Evolutionary conservation across 2,329 filamentous ascomycete species (phyloP), one percentile per base, ranked within the genome.

Genomic region (Diaporthe citri): DNA sequence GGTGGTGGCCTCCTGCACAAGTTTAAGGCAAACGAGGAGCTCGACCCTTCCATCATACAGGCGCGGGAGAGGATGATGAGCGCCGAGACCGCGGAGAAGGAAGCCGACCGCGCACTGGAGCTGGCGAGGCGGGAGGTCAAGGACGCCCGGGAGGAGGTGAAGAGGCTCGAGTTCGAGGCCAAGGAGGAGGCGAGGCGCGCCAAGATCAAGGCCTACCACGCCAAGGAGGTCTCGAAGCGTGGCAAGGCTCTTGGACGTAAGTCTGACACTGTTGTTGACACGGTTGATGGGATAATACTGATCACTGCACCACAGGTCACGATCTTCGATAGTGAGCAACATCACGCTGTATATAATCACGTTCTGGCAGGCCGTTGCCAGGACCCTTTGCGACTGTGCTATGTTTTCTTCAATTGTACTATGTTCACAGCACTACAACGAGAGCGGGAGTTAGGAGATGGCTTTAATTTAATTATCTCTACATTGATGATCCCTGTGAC

Each of bases 181-280:
- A 87, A 87, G 78, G 91, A 93, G 82, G 91, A 93, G 80, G 90
- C 92, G 2, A 85, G 91, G 31, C 82, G 88, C 56, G 92, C 92
- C 2, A 92, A 91, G 87, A 89, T 93, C 70, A 94, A 94, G 88
- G 88, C 92, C 83, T 86, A 87, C 71, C 90, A 93, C 80, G 92
- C 92, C 1, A 88, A 86, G 78, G 89, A 90, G 79, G 88, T 94
- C 41, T 91, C 90, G 8, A 93, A 93, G 89, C 87, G 91, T 71
- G 92, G 90, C n/a, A 91, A 92, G 82, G 88, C 89, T n/a, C 88
- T 94, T 75, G 92, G 92, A 73, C 90, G 92, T 93, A 86, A 85
- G 90, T 91, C 25, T 10, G 22, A 28, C 52, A 7, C 6, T 22
- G 1, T 48, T 3, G 6, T 17, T 17, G 15, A n/a, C 15, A 41